Base-by-base conservation (phyloP, 257 asterid species). In the Salvia splendens region DNA sequence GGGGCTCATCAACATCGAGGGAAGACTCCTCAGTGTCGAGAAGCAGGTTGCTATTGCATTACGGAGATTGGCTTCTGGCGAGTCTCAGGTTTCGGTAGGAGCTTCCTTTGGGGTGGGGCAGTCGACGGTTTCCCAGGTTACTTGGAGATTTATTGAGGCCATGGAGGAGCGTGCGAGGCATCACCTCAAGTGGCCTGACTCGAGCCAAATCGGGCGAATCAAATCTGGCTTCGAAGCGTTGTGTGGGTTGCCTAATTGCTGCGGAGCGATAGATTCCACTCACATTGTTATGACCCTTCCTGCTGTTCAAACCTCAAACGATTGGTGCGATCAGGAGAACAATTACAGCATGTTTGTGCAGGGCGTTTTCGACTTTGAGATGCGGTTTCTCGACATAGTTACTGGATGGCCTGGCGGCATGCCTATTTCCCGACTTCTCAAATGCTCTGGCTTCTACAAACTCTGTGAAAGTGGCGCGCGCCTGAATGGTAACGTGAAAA, bases 381-480 rank as follows among this genome's bases (percentile, higher is more conserved):
- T 65, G 75, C 75, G 97, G 2, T 94, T 94, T 74, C 71, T 91
- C 0, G 97, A 94, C 51, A 81, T 94, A 12, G 93, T 87, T 61
- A 91, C 96, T 0, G 99, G 99, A 5, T 94, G 97, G 99, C 99
- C 99, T 0, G 97, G 99, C 24, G 96, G 97, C 1, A 88, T 94
- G 97, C 89, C 95, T 4, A 61, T 85, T 35, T 88, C 96, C 1
- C 78, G 91, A 67, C 82, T 91, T 3, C 24, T 94, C 61, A 91
- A 81, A 54, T 91, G 75, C 61, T 94, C 95, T 0, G 95, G 96
- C 4, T 78, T 94, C 64, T 87, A 84, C 72, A 88, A 83, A 72
- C 97, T 87, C 12, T 88, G 97, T 12, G 91, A 88, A 51, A 69
- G 81, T 45, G 95, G 91, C 1, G 85, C 67, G 0, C 95, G 96